A percentile compares a stretch with the other conserved stretches of the same genome.
Evolutionary conservation across 768 basidiomycete genomes (phyloP).

Genomic region (Mycena galopus): DNA sequence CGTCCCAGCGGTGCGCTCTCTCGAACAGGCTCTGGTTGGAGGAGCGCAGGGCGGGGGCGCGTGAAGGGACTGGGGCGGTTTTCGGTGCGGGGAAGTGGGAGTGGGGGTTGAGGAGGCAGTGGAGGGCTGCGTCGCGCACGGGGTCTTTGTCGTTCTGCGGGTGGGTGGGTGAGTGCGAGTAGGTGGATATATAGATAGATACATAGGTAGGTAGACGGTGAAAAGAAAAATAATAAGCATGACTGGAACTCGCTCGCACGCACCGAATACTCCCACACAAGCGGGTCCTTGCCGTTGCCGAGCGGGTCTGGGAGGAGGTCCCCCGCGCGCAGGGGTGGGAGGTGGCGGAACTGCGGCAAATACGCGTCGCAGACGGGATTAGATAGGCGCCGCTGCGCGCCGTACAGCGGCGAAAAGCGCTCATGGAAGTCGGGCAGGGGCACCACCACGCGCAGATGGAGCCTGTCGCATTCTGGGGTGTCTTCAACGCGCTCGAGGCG

Average conservation of each 20-base stretch:
- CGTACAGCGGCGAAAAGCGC: not conserved
- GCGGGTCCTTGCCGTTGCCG: not conserved
- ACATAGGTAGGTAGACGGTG: not conserved
- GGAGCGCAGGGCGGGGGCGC: too few species aligned
- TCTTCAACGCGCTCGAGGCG: not conserved
- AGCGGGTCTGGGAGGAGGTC: not conserved
- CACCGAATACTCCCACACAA: not conserved
- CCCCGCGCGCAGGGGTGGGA: not conserved
- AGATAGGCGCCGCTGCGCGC: not conserved
- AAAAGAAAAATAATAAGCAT: not conserved
- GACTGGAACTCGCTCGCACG: not conserved
- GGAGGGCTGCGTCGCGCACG: not conserved
- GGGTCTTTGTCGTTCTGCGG: not conserved
- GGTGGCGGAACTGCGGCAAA: not conserved
- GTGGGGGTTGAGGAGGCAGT: conserved; percentile 6
- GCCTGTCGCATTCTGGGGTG: not conserved
- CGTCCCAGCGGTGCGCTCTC: too few species aligned
- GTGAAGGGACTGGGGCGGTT: too few species aligned
- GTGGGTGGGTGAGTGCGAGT: too few species aligned
- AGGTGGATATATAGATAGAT: not conserved
- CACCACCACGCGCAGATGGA: not conserved
- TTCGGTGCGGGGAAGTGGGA: not conserved
- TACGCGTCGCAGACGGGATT: not conserved
- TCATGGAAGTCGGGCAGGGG: not conserved
- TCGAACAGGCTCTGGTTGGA: too few species aligned